These are phyloP conservation scores for Anthracocystis walkeri DNA, from an alignment of 1,284 basidiomycete genomes.

Conservation along the genomic window DNA sequence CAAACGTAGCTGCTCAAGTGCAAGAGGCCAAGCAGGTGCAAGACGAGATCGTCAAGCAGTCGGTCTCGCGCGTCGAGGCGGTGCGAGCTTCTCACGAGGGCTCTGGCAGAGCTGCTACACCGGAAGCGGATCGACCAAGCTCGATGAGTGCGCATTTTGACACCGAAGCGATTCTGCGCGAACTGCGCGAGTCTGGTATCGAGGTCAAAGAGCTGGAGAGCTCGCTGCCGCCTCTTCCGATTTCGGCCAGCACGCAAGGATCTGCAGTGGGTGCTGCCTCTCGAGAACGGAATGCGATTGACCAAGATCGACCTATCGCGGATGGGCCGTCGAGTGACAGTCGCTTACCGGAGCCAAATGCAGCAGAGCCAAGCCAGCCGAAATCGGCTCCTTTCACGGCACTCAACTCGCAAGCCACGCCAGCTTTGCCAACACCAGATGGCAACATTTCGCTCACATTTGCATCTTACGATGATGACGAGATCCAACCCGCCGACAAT, in stretches of 20 bases:
- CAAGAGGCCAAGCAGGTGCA: conserved; percentile 34
- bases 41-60: conserved; percentile 42
- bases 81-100: conserved; percentile 36
- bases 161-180: conserved; percentile 61
- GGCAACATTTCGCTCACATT: conserved; percentile 54
- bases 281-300: neutral
- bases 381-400: neutral
- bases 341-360: neutral
- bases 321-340: neutral
- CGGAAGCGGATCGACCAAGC: conserved; percentile 45
- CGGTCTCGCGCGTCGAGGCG: conserved; percentile 35
- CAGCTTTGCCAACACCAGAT: conserved; percentile 6
- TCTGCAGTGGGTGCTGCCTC: neutral
- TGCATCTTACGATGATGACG: conserved; percentile 53
- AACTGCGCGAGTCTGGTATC: conserved; percentile 61
- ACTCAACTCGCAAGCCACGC: neutral
- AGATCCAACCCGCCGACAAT: conserved; percentile 20
- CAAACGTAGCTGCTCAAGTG: conserved; percentile 12
- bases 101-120: conserved; percentile 29
- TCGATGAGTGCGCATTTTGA: conserved; percentile 52
- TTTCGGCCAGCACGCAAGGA: conserved; percentile 18
- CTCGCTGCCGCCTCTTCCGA: conserved; percentile 56
- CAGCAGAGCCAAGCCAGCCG: neutral
- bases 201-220: conserved; percentile 62
- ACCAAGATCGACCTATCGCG: neutral